Evolutionary conservation across 257 asterid genomes (phyloP).

Genomic region (Catharanthus roseus): DNA sequence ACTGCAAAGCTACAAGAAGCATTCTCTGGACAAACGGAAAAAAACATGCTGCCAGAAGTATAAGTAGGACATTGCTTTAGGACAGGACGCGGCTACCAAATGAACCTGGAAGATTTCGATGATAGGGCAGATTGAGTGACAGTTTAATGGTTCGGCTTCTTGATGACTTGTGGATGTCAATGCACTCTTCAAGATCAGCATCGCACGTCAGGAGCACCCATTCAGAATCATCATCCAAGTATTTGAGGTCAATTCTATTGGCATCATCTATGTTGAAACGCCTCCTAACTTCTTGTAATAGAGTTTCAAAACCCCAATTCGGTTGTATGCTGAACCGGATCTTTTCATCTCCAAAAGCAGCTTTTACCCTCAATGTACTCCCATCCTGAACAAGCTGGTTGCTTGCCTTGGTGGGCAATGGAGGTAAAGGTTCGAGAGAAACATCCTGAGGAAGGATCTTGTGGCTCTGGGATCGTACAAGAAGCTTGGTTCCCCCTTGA

Average conservation of each 20-base stretch:
- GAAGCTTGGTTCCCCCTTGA: conserved; percentile 49
- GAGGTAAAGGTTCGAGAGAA: conserved; percentile 32
- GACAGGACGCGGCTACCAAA: conserved; percentile 49
- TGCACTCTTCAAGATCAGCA: conserved; percentile 81
- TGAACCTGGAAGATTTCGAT: conserved; percentile 49
- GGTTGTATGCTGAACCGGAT: conserved; percentile 60
- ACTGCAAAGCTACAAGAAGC: background rate
- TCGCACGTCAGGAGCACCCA: conserved; percentile 87
- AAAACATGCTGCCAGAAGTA: background rate
- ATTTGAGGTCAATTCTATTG: conserved; percentile 45
- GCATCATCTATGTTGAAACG: conserved; percentile 53
- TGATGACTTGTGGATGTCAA: conserved; percentile 55
- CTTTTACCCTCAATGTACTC: conserved; percentile 50
- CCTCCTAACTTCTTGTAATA: conserved; percentile 49
- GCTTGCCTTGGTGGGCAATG: conserved; percentile 30
- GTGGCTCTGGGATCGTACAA: conserved; percentile 55
- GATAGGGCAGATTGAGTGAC: conserved; percentile 40
- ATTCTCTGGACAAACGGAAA: background rate
- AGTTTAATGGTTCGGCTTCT: conserved; percentile 52
- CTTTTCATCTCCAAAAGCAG: conserved; percentile 61
- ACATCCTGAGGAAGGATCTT: conserved; percentile 34
- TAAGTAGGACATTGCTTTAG: conserved; percentile 2
- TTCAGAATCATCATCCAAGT: conserved; percentile 69
- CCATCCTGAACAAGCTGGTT: conserved; percentile 22
- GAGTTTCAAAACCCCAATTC: conserved; percentile 48